Conservation (phyloP, 1,139 yeast genomes). For the Diutina sp. region DNA sequence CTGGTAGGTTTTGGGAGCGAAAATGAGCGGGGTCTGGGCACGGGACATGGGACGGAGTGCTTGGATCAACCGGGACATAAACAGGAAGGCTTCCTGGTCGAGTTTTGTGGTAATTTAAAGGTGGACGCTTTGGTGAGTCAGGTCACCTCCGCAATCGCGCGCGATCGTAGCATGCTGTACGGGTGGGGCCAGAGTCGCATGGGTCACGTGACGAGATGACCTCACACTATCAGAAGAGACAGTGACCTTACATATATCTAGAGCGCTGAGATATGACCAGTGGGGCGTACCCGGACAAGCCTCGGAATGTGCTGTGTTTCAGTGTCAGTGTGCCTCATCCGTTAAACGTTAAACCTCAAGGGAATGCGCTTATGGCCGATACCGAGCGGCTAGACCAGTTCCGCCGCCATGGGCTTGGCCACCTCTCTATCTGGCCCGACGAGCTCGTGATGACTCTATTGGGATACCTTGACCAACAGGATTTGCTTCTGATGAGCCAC, state of each 20-base stretch:
- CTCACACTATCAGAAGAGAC: too few species aligned
- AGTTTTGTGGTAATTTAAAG: too few species aligned
- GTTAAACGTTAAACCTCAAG: neutral
- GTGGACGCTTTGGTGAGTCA: too few species aligned
- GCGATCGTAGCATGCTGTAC: too few species aligned
- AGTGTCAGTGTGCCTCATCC: neutral
- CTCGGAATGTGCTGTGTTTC: neutral
- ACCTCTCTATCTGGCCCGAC: conserved; percentile 40
- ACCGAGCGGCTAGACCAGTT: conserved; percentile 10
- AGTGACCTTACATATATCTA: neutral
- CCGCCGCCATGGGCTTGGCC: conserved; percentile 36
- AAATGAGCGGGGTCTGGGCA: conserved; percentile 18
- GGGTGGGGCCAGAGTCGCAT: too few species aligned
- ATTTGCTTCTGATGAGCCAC: neutral
- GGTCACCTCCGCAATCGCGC: too few species aligned
- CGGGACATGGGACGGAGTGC: neutral
- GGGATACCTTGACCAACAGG: conserved; percentile 19
- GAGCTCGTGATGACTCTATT: conserved; percentile 40
- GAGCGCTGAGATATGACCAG: neutral
- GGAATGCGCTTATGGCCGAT: neutral
- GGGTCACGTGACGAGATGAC: too few species aligned
- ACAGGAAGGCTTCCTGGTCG: too few species aligned
- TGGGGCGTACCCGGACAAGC: neutral
- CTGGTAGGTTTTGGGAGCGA: conserved; percentile 87
- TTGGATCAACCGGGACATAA: neutral